Base-by-base conservation (phyloP, 495 filamentous ascomycete genomes). In the Trichoderma orchidacearum region DNA sequence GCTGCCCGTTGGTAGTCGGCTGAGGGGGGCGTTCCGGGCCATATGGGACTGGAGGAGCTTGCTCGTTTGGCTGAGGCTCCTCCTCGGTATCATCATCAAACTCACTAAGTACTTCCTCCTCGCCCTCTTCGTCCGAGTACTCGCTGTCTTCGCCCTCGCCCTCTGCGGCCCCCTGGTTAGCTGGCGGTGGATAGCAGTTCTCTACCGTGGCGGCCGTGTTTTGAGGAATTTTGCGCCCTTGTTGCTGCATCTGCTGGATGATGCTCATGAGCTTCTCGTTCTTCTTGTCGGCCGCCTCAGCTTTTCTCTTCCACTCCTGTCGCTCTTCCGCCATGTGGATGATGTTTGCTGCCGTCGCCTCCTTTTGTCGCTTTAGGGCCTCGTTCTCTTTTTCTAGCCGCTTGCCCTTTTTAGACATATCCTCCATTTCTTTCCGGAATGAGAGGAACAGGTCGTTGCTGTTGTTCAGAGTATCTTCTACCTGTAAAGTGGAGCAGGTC, bases 361-460 rank as follows among this genome's bases (percentile, higher is more conserved):
- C 89, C 65, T 96, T 90, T 69, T 96, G 97, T 56, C 93, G 80
- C 56, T 88, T 94, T 32, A 95, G 81, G 30, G 81, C 85, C 59
- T 90, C 82, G 62, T 98, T 98, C 64, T 98, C 94, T 67, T 95
- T 95, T 68, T 98, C 93, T 27, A 98, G 77, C 15, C 93, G 85
- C 68, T 97, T 96, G 4, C 93, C 96, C 75, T 97, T 97, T 75
- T 96, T 96, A 0, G 90, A 95, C 94, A 97, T 97, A 66, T 97
- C 93, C 71, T 98, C 93, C 94, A 98, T 97, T 70, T 98, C 93
- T 72, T 96, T 97, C 31, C 93, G 85, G 72, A 98, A 98, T 0
- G 93, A 97, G 48, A 96, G 77, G 68, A 97, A 98, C 53, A 98
- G 80, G 68, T 97, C 93, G 75, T 98, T 98, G 69, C 87, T 94